phyloP scores from a whole-genome alignment of 805 yeast genomes.

The Clavispora fructus region DNA sequence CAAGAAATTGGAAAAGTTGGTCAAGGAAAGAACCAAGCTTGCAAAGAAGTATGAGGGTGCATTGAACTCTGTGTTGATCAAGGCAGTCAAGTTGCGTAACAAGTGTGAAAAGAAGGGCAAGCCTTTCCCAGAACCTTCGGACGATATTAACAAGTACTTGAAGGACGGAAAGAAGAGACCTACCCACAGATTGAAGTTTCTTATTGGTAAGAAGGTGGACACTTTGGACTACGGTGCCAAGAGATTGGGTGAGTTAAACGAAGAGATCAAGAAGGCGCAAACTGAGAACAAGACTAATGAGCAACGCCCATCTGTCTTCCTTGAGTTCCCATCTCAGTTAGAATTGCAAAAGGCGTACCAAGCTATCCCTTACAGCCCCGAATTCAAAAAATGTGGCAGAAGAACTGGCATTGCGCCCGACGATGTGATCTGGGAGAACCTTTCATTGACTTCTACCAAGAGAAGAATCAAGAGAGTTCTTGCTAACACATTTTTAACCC shows the following conservation, averaged over 20 bases:
- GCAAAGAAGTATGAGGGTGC: conserved; percentile 59
- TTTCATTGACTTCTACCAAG: conserved; percentile 51
- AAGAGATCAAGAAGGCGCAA: conserved; percentile 58
- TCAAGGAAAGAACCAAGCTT: conserved; percentile 60
- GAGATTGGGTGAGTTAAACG: conserved; percentile 63
- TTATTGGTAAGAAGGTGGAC: conserved; percentile 79
- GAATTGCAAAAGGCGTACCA: conserved; percentile 89
- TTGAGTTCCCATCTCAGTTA: conserved; percentile 77
- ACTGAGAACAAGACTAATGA: conserved; percentile 44
- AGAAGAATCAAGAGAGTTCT: conserved; percentile 52
- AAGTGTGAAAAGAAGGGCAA: conserved; percentile 56
- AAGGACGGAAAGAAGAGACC: conserved; percentile 71
- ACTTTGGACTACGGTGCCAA: conserved; percentile 71
- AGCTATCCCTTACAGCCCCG: conserved; percentile 55
- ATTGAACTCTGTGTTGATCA: conserved; percentile 53
- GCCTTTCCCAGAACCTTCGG: conserved; percentile 50
- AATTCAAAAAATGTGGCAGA: conserved; percentile 43
- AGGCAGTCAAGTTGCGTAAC: conserved; percentile 51
- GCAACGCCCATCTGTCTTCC: conserved; percentile 63
- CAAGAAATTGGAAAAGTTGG: conserved; percentile 48
- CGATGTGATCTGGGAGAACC: conserved; percentile 80
- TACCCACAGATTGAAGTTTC: conserved; percentile 64
- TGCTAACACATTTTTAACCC: conserved; percentile 60
- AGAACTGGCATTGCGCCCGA: conserved; percentile 68
- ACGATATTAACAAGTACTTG: conserved; percentile 58